phyloP scores from a whole-genome alignment of 73 alveolate genomes.

The Paraurostyla sp. region DNA sequence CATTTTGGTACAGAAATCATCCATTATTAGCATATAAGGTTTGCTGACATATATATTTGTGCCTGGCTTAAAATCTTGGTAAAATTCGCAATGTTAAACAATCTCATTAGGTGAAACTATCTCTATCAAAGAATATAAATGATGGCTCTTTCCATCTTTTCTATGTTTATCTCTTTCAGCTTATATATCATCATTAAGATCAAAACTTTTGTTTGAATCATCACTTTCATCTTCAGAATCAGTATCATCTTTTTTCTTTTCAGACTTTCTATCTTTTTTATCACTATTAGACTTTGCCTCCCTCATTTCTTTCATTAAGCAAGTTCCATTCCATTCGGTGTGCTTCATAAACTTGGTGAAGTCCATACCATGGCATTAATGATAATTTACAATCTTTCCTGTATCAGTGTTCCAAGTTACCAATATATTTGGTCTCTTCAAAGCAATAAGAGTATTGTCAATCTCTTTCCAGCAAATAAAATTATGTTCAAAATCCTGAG shows the following conservation, averaged over 20 bases:
- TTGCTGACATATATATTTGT: background rate
- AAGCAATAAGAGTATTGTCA: constrained; percentile 11
- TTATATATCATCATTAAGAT: background rate
- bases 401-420: constrained; percentile 51
- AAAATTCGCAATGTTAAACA: background rate
- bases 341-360: constrained; percentile 17
- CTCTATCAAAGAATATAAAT: background rate
- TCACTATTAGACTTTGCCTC: background rate
- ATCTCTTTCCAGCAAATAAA: constrained; percentile 47
- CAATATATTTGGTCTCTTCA: constrained; percentile 31
- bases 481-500: constrained; percentile 28
- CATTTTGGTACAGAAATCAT: constrained; percentile 10
- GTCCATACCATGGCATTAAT: background rate
- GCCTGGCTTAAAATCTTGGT: background rate
- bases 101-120: background rate
- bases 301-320: background rate
- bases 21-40: constrained; percentile 45
- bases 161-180: background rate
- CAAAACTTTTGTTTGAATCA: background rate
- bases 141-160: too few relatives aligned
- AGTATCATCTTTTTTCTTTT: background rate
- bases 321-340: constrained; percentile 33
- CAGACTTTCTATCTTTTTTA: too few relatives aligned
- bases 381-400: constrained; percentile 30
- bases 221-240: constrained; percentile 10